phyloP scores from a whole-genome alignment of 2,329 filamentous ascomycete genomes.

The Hypoxylon sp. region DNA sequence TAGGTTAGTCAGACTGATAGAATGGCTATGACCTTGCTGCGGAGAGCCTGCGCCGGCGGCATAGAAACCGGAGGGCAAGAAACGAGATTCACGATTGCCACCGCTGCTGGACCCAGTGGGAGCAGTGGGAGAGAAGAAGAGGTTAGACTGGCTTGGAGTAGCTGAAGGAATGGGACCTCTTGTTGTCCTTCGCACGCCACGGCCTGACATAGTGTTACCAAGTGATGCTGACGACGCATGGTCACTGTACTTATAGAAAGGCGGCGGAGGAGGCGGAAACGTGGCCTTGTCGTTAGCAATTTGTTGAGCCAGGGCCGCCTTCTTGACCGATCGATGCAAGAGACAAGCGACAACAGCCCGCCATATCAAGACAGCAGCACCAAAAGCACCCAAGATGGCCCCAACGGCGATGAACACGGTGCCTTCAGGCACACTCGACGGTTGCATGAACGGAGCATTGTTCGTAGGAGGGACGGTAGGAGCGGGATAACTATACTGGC shows the following conservation, averaged over 20 bases:
- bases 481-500: constrained; percentile 75
- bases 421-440: constrained; percentile 86
- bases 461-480: constrained; percentile 85
- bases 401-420: constrained; percentile 97
- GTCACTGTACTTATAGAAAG: constrained; percentile 76
- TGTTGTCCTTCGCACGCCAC: constrained; percentile 66
- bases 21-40: constrained; percentile 64
- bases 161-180: constrained; percentile 68
- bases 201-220: constrained; percentile 63
- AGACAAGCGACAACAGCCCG: constrained; percentile 89
- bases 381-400: constrained; percentile 86
- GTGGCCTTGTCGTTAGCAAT: constrained; percentile 77
- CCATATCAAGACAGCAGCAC: constrained; percentile 87
- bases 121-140: constrained; percentile 97
- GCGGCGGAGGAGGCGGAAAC: constrained; percentile 70
- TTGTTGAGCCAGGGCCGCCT: constrained; percentile 83
- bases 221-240: constrained; percentile 69
- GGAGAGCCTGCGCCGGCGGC: constrained; percentile 73
- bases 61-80: constrained; percentile 93
- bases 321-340: constrained; percentile 90
- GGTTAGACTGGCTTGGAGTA: constrained; percentile 75
- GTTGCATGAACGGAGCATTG: constrained; percentile 92
- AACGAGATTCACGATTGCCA: constrained; percentile 79
- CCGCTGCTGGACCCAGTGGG: constrained; percentile 66
- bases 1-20: constrained; percentile 74